Conservation (phyloP, 805 yeast genomes). For the Zygosaccharomyces pseudorouxii region DNA sequence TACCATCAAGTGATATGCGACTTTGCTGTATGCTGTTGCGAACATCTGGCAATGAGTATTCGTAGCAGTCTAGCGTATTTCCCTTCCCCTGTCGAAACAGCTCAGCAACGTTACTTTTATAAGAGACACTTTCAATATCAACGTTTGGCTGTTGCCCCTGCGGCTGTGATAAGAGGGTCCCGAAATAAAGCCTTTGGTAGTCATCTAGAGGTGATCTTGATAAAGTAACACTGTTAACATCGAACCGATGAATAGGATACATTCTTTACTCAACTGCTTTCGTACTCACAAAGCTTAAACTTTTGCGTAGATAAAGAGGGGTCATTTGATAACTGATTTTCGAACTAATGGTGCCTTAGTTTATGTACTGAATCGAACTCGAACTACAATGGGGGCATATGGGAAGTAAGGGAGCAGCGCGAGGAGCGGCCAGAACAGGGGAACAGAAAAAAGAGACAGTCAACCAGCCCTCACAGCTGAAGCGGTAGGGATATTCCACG, state of each 20-base stretch:
- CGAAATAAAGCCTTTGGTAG: slow-evolving; percentile 31
- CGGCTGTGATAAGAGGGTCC: slow-evolving; percentile 12
- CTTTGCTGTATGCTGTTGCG: not conserved
- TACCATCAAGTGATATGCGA: not conserved
- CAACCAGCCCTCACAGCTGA: too few relatives aligned
- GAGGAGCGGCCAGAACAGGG: slow-evolving; percentile 1
- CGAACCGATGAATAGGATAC: slow-evolving; percentile 19
- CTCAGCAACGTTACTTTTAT: slow-evolving; percentile 25
- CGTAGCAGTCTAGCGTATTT: slow-evolving; percentile 27
- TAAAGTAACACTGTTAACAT: slow-evolving; percentile 15
- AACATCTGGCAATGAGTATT: slow-evolving; percentile 30
- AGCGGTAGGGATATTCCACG: too few relatives aligned
- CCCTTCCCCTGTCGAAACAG: slow-evolving; percentile 10
- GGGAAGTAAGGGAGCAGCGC: slow-evolving; percentile 3
- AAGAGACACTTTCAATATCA: slow-evolving; percentile 15
- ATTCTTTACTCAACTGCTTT: not conserved
- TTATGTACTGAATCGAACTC: slow-evolving; percentile 3
- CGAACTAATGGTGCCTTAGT: not conserved
- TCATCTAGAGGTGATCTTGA: slow-evolving; percentile 30
- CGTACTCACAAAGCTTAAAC: too few relatives aligned
- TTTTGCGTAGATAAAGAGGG: not conserved
- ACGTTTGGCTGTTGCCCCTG: slow-evolving; percentile 9
- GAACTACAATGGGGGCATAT: not conserved
- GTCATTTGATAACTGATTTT: not conserved
- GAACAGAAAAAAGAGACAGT: not conserved